Evolutionary conservation across 2,329 filamentous ascomycete species (phyloP), one percentile per base, ranked within the genome.

Genomic region (Chaetomiaceae sp.): DNA sequence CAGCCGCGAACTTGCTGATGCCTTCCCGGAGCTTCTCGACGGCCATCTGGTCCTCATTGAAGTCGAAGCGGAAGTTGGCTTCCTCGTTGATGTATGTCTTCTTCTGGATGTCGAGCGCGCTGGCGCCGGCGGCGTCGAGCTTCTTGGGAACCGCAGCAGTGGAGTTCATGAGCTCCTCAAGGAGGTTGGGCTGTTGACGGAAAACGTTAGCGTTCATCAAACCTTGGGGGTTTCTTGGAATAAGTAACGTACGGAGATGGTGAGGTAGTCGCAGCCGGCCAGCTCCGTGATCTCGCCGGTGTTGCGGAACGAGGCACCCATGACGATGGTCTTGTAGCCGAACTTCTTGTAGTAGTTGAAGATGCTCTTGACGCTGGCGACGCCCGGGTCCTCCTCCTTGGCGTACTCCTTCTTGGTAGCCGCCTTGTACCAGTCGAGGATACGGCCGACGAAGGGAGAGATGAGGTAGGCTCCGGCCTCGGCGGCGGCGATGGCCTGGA

Each of bases 311-410:
- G 91, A 96, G 64, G 94, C 94, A 69, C 94, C 94, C 94, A 99
- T 99, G 76, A 99, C 94, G 66, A 97, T 96, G 73, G 94, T 99
- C 67, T 95, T 96, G 86, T 99, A 96, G 73, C 88, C 90, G 74
- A 79, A 89, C 83, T 97, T 97, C 89, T 99, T 99, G 87, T 99
- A 99, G 89, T 99, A 99, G 84, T 99, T 94, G 85, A 87, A 99
- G 79, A 99, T 99, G 74, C 67, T 71, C 81, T 92, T 82, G 69
- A 99, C 94, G 62, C 87, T 92, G 78, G 89, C 82, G 74, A 99
- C 94, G 80, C 94, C 94, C 53, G 94, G 94, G 80, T 99, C 94
- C 73, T 95, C 89, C 74, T 88, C 78, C 73, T 90, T 82, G 71
- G 79, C 68, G 85, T 91, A 99, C 64, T 94, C 88, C 83, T 95